These are phyloP conservation scores for Fusarium torreyae DNA, from an alignment of 2,329 filamentous ascomycete genomes.

Conservation along the genomic window DNA sequence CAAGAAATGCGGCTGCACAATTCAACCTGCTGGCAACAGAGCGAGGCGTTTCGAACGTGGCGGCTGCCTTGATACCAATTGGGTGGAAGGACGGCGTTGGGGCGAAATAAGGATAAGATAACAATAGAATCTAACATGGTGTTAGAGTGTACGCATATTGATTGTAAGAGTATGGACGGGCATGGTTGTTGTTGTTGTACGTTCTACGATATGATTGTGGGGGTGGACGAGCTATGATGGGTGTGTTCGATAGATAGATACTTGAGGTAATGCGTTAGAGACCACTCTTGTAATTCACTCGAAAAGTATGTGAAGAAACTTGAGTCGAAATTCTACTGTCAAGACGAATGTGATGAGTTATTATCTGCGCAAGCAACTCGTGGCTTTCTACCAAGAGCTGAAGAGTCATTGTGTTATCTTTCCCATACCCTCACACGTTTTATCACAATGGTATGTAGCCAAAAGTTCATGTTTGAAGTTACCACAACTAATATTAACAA, in stretches of 20 bases:
- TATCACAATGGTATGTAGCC: too few relatives aligned
- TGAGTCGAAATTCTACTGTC: background rate
- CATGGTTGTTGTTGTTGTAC: background rate
- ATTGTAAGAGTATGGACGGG: slow-evolving; percentile 8
- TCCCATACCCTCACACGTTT: too few relatives aligned
- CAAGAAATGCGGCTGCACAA: slow-evolving; percentile 91
- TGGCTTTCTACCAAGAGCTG: too few relatives aligned
- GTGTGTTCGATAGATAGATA: background rate
- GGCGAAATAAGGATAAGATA: slow-evolving; percentile 47
- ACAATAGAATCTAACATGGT: background rate
- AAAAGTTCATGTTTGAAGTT: too few relatives aligned
- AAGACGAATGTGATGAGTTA: too few relatives aligned
- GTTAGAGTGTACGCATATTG: slow-evolving; percentile 12
- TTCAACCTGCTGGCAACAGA: slow-evolving; percentile 98
- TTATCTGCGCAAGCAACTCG: too few relatives aligned
- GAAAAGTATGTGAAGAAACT: background rate
- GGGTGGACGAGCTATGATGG: background rate
- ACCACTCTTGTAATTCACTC: background rate
- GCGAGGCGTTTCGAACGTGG: slow-evolving; percentile 86
- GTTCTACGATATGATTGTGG: background rate
- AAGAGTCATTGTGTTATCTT: too few relatives aligned
- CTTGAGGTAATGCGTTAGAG: background rate
- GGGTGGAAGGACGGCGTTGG: slow-evolving; percentile 80
- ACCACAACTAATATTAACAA: too few relatives aligned
- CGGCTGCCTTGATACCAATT: slow-evolving; percentile 88